Base-by-base conservation (phyloP, 2,329 filamentous ascomycete species). In the Ophiosphaerella korrae region DNA sequence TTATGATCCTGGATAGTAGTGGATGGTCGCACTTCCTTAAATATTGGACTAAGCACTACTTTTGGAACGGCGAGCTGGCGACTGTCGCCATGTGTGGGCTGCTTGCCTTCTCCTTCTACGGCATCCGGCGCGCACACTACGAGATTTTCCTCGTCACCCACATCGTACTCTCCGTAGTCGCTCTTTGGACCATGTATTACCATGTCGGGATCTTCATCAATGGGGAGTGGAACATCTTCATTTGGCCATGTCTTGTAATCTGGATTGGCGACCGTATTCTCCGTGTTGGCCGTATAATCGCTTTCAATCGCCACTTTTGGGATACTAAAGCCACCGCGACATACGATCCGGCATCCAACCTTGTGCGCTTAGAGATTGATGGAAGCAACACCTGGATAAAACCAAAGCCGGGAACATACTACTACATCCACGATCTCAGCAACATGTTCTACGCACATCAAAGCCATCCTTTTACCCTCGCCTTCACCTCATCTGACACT, bases 191-290 rank as follows among this genome's bases (percentile, higher is more conserved):
- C 0, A 80, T 84, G 75, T 80, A 80, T 33, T 78, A 78, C 47
- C 73, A 86, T 57, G 71, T 83, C 50, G 72, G 82, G n/a, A 81
- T 84, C 18, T 83, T 83, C 51, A 64, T 47, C 0, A 72, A 59
- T 5, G 77, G 77, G 16, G 68, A 76, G 40, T 84, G 78, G 50
- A 78, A 83, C 45, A 60, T 65, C 7, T 76, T 81, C 16, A 77
- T 82, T 44, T 84, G 80, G 77, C 69, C 78, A 0, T 79, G 79
- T 2, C 67, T 77, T 3, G 65, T 68, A 9, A 73, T 84, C 24
- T 85, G 82, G 83, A 42, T 74, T 0, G 58, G 76, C 1, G 82
- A 85, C 45, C 76, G 82, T 2, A 42, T 77, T 7, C 48, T 81
- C 1, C 77, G 83, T 0, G 50, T 78, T 3, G 45, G 73, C 0